Base-by-base conservation (phyloP, 192 early-diverging fungal genomes). In the Podila epigama region DNA sequence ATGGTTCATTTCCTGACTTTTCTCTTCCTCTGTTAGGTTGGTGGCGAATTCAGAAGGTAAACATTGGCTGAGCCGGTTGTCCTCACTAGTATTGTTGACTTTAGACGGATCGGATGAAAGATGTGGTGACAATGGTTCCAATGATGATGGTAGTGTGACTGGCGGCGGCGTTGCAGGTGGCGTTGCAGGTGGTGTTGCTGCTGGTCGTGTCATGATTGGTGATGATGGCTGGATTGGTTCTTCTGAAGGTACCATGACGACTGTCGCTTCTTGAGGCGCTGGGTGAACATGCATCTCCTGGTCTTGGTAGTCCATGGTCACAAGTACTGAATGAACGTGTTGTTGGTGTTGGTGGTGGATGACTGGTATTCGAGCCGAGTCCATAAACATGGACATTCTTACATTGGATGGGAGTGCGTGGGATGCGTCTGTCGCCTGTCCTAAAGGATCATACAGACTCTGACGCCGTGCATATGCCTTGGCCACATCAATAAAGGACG, bases 1-100 rank as follows among this genome's bases (percentile, higher is more conserved):
- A 51, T 6, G 16, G 8, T 32, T 54, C 22, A 16, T 54, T n/a
- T 54, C 52, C 29, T 54, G 52, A 6, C 22, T 41, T 13, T 59
- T 27, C 39, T 16, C 37, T 12, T 9, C 39, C 5, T 36, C 22
- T 36, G 10, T 20, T 5, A 41, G 28, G 27, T 13, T 7, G 20
- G 39, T 56, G 7, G 65, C n/a, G n/a, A n/a, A n/a, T n/a, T n/a
- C n/a, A n/a, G n/a, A n/a, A n/a, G n/a, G n/a, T n/a, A n/a, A n/a
- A n/a, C n/a, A n/a, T n/a, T n/a, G n/a, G n/a, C n/a, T n/a, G n/a
- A n/a, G n/a, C n/a, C n/a, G 42, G 32, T 41, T 70, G 31, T 54
- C 16, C 4, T 36, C 51, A 50, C 69, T 72, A 25, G 51, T 65
- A 16, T 65, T 72, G 50, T 65, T 72, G n/a, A 56, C 58, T 36